Base-by-base conservation (phyloP, 2,329 filamentous ascomycete species). In the Tothia fuscella region DNA sequence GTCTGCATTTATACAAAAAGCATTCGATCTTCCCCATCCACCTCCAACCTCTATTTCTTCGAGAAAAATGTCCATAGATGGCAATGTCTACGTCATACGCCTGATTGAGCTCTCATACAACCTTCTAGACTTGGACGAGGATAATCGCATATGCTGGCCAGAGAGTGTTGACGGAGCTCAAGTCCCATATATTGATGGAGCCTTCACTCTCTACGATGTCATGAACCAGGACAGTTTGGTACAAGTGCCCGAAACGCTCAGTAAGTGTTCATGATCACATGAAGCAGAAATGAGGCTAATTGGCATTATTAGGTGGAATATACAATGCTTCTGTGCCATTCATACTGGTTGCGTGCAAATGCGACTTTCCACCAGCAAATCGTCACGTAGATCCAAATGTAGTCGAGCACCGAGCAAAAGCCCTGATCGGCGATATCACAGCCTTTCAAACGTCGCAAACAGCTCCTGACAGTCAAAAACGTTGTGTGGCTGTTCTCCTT, bases 271-370 rank as follows among this genome's bases (percentile, higher is more conserved):
- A 12, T 37, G 12, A 35, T 19, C 35, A 7, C 35, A 32, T 10
- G 20, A 28, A 20, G 16, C 17, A 19, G 17, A 17, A 38, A 13
- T 14, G 26, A 26, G 3, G 29, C 42, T 40, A 24, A 43, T 26
- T 14, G n/a, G n/a, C 6, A 17, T 19, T 19, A 9, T 53, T 58
- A 93, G 87, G 77, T 63, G 79, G 80, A 31, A 69, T 93, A 39
- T 74, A 77, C 44, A 81, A 80, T 51, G 78, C 81, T 14, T 71
- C 72, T 19, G 63, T 93, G 29, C 86, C 88, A 6, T 82, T 81
- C 41, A 72, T 89, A 47, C 72, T 95, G 31, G 83, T 93, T 39
- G 85, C 86, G 42, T 89, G 80, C 59, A 95, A 95, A 68, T 93
- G 85, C 66, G 89, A 95, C 59, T 74, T 78, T 38, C 78, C 80